phyloP scores from a whole-genome alignment of 768 basidiomycete species.

The Tulasnella sp. region DNA sequence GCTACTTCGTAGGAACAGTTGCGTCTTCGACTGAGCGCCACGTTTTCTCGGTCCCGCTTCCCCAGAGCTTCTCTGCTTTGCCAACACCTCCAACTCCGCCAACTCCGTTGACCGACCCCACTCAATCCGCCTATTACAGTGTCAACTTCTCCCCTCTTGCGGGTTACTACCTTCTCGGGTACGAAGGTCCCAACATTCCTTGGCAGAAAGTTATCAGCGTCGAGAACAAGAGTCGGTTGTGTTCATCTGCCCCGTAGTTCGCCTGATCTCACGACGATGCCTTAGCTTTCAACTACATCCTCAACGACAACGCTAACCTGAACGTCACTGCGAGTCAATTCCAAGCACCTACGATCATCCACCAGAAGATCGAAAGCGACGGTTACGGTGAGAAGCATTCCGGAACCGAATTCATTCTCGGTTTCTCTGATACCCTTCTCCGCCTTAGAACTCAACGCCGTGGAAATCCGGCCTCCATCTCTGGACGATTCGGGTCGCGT shows the following conservation, averaged over 20 bases:
- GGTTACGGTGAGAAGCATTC: constrained; percentile 60
- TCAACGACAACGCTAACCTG: constrained; percentile 68
- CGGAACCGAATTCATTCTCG: neutral
- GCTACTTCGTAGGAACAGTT: constrained; percentile 84
- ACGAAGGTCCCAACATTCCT: constrained; percentile 77
- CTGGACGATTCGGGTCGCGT: constrained; percentile 95
- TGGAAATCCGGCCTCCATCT: constrained; percentile 84
- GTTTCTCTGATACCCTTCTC: constrained; percentile 21
- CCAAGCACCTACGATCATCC: constrained; percentile 62
- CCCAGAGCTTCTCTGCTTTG: constrained; percentile 40
- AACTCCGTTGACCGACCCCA: constrained; percentile 35
- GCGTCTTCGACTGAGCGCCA: constrained; percentile 79
- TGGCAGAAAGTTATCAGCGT: constrained; percentile 76
- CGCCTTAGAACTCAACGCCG: constrained; percentile 74
- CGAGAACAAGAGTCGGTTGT: constrained; percentile 45
- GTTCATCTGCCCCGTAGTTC: neutral
- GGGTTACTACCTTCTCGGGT: constrained; percentile 77
- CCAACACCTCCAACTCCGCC: constrained; percentile 29
- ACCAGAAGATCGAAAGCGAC: constrained; percentile 72
- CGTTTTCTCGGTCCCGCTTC: constrained; percentile 74
- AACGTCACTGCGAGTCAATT: constrained; percentile 61
- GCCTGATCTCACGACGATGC: neutral
- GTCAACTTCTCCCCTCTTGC: constrained; percentile 79
- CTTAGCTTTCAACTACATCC: constrained; percentile 52
- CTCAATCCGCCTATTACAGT: constrained; percentile 52